phyloP scores from a whole-genome alignment of 1,284 basidiomycete species.

The Rhodotorula sp. region DNA sequence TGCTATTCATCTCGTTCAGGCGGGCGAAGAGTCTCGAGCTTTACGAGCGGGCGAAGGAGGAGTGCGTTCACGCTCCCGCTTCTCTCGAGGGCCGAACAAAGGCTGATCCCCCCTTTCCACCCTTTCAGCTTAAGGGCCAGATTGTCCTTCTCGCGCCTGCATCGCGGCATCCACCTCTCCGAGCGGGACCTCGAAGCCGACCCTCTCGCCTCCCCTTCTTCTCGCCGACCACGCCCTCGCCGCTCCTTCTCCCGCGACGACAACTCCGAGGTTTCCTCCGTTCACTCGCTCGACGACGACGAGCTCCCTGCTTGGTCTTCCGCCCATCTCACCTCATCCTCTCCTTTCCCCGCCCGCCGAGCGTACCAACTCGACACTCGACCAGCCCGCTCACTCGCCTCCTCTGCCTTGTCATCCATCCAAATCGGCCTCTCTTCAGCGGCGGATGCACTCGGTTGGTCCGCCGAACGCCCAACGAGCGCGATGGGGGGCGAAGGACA shows the following conservation, averaged over 20 bases:
- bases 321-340: not conserved
- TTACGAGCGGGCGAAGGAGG: conserved; percentile 1
- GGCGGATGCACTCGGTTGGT: conserved; percentile 13
- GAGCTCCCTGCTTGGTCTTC: not conserved
- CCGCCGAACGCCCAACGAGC: not conserved
- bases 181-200: conserved; percentile 6
- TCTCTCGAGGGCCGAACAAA: too few species aligned
- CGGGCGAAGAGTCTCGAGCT: conserved; percentile 14
- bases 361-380: conserved; percentile 8
- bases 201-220: not conserved
- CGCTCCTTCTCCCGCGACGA: not conserved
- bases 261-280: conserved; percentile 4
- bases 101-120: not conserved
- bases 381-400: not conserved
- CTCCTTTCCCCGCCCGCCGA: not conserved
- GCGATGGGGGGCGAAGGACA: not conserved
- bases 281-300: conserved; percentile 6
- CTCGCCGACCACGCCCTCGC: not conserved
- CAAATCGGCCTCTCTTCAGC: not conserved
- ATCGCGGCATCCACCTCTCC: conserved; percentile 1
- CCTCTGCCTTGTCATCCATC: not conserved
- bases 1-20: conserved; percentile 35
- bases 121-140: not conserved
- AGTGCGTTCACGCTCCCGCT: conserved; percentile 5
- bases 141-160: not conserved